Percentiles rank a stretch among this genome's conserved stretches.
phyloP scores from a whole-genome alignment of 805 yeast species.

The Candida caryicola region DNA sequence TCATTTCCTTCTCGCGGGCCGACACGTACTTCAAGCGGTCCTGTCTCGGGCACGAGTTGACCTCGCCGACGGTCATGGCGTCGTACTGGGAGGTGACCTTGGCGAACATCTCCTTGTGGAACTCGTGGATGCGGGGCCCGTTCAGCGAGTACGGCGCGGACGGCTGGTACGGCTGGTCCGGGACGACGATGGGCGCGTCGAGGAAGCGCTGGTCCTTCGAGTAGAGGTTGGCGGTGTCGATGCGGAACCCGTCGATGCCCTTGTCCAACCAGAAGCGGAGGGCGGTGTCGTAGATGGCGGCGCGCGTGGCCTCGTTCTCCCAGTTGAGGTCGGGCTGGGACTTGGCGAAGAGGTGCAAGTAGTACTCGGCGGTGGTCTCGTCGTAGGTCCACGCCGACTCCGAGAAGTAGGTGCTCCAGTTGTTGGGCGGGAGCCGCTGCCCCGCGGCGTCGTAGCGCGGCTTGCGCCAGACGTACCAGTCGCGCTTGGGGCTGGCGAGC shows the following conservation, averaged over 20 bases:
- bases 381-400: conserved; percentile 59
- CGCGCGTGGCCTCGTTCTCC: conserved; percentile 45
- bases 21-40: conserved; percentile 43
- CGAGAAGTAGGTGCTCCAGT: conserved; percentile 52
- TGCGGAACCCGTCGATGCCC: conserved; percentile 59
- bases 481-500: conserved; percentile 51
- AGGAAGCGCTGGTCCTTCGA: conserved; percentile 44
- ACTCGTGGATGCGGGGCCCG: conserved; percentile 59
- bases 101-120: conserved; percentile 49
- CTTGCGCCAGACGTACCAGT: conserved; percentile 60
- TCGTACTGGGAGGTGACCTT: conserved; percentile 45
- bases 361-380: conserved; percentile 52
- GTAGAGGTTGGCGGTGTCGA: conserved; percentile 53
- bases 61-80: conserved; percentile 58
- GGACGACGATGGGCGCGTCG: conserved; percentile 48
- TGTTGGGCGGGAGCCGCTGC: conserved; percentile 52
- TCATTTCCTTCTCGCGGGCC: conserved; percentile 35
- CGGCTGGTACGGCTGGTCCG: conserved; percentile 40
- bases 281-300: conserved; percentile 45
- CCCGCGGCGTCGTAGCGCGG: conserved; percentile 47
- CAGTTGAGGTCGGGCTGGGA: conserved; percentile 61
- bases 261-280: conserved; percentile 51
- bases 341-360: conserved; percentile 49
- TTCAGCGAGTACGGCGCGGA: conserved; percentile 29
- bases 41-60: conserved; percentile 41